A percentile compares a stretch with the other conserved stretches of the same genome.
These are phyloP conservation scores for Sporothrix globosa DNA, from an alignment of 2,329 filamentous ascomycete species.

Conservation along the genomic window DNA sequence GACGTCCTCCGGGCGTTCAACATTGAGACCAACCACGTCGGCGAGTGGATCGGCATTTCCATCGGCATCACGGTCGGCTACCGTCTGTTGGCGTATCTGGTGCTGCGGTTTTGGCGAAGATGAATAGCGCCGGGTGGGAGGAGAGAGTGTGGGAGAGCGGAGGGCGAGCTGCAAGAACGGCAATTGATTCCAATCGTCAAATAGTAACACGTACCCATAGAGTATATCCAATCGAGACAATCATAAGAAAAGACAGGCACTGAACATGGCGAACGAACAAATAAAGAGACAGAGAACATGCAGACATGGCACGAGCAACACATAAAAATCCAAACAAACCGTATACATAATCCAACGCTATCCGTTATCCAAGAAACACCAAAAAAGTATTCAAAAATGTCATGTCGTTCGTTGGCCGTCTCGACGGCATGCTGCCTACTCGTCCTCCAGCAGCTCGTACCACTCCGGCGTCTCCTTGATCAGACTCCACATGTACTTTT, in stretches of 20 bases:
- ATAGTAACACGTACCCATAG: no score
- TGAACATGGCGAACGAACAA: no score
- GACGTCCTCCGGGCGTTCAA: slow-evolving; percentile 72
- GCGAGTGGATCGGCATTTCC: slow-evolving; percentile 76
- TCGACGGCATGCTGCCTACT: not conserved
- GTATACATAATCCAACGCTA: no score
- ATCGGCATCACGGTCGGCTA: slow-evolving; percentile 75
- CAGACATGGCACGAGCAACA: not conserved
- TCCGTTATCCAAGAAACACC: no score
- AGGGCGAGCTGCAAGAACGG: not conserved
- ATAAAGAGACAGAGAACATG: not conserved
- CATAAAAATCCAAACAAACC: not conserved
- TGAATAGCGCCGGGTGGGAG: not conserved
- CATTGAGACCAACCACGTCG: slow-evolving; percentile 65
- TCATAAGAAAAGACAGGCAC: no score
- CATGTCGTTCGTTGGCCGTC: not conserved
- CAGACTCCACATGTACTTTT: slow-evolving; percentile 92
- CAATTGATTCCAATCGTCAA: not conserved
- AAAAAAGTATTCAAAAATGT: not conserved
- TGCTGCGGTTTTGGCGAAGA: slow-evolving; percentile 15
- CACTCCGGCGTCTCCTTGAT: slow-evolving; percentile 92
- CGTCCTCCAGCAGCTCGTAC: slow-evolving; percentile 48
- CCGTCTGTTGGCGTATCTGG: slow-evolving; percentile 45
- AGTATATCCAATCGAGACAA: no score
- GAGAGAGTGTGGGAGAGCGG: not conserved